phyloP scores from a whole-genome alignment of 2,329 filamentous ascomycete species.

The Eutypa lata region DNA sequence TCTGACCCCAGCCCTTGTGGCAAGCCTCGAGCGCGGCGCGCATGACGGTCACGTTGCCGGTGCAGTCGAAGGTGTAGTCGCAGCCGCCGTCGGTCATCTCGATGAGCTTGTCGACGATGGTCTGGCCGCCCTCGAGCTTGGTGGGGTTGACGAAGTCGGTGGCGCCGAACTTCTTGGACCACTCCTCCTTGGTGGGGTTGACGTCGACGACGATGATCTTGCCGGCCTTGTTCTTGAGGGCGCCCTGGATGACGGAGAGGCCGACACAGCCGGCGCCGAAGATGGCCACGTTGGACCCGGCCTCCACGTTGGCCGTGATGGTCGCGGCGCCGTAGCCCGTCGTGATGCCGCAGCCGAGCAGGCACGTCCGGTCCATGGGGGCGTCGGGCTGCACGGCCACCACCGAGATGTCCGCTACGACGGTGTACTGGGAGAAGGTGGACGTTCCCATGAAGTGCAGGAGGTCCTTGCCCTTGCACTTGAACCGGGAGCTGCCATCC shows the following conservation, averaged over 20 bases:
- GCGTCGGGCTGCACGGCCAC: conserved; percentile 89
- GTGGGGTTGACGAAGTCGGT: conserved; percentile 96
- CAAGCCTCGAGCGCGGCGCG: conserved; percentile 92
- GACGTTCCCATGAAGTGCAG: conserved; percentile 99
- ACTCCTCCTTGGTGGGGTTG: conserved; percentile 87
- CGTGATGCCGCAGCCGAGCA: conserved; percentile 97
- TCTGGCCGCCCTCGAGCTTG: conserved; percentile 67
- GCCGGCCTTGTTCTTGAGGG: conserved; percentile 75
- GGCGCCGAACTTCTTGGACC: conserved; percentile 91
- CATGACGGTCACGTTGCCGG: conserved; percentile 92
- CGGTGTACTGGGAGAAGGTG: conserved; percentile 98
- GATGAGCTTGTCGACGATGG: conserved; percentile 85
- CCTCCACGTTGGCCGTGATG: conserved; percentile 88
- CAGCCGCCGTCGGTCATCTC: conserved; percentile 98
- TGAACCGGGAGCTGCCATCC: conserved; percentile 92
- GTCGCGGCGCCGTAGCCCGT: conserved; percentile 95
- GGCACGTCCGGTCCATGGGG: conserved; percentile 91
- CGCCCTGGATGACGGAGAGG: conserved; percentile 91
- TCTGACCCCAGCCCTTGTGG: conserved; percentile 99
- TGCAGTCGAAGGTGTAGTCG: conserved; percentile 99
- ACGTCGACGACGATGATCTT: conserved; percentile 74
- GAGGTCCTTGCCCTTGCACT: conserved; percentile 88
- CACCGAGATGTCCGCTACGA: conserved; percentile 97
- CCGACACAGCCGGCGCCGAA: conserved; percentile 97
- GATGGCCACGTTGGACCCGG: conserved; percentile 84